phyloP scores from a whole-genome alignment of 1,284 basidiomycete species.

The Meira nashicola region DNA sequence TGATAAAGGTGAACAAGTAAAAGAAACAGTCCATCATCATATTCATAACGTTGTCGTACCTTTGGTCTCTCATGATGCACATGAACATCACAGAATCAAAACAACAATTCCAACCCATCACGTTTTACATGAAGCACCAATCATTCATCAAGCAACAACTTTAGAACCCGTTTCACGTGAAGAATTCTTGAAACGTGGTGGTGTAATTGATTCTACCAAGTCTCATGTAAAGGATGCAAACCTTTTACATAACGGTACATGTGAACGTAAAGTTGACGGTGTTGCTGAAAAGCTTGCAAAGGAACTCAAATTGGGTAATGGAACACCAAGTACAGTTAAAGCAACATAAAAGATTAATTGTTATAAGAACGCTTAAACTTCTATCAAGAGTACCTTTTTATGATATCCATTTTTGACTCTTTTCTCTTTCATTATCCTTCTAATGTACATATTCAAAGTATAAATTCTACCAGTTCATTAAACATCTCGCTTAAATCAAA shows the following conservation, averaged over 20 bases:
- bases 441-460: no score
- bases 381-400: no score
- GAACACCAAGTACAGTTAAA: background rate
- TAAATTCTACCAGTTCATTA: no score
- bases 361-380: no score
- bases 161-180: slow-evolving; percentile 46
- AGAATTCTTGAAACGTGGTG: slow-evolving; percentile 45
- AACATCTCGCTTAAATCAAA: no score
- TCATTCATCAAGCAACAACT: slow-evolving; percentile 46
- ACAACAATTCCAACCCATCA: slow-evolving; percentile 45
- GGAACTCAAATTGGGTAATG: slow-evolving; percentile 21
- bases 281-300: slow-evolving; percentile 35
- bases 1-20: slow-evolving; percentile 51
- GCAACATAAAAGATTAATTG: no score
- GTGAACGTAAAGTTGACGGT: slow-evolving; percentile 43
- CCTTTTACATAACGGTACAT: slow-evolving; percentile 41
- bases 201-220: slow-evolving; percentile 31
- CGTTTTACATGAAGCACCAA: slow-evolving; percentile 50
- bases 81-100: slow-evolving; percentile 51
- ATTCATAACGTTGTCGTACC: slow-evolving; percentile 54
- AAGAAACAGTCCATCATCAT: slow-evolving; percentile 50
- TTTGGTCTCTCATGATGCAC: slow-evolving; percentile 49
- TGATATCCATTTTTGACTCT: no score
- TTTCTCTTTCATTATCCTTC: no score
- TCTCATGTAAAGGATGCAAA: slow-evolving; percentile 31